Evolutionary conservation across 768 basidiomycete species (phyloP), one percentile per base, ranked within the genome.

Genomic region (Pulveroboletus sp.): DNA sequence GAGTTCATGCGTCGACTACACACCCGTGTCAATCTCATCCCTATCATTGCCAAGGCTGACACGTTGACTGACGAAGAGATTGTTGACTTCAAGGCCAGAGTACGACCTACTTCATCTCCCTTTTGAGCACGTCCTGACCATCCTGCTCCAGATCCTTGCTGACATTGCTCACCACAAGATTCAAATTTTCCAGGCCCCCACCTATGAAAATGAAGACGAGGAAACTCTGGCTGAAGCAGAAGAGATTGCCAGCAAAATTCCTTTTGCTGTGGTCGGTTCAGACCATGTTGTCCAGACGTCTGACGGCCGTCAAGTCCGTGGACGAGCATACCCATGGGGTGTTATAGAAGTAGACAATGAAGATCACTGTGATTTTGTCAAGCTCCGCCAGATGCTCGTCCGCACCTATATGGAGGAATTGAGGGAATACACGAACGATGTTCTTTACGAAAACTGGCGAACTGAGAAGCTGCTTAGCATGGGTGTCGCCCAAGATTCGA

Each of bases 391-490:
- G 71, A 98, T 99, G 96, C 87, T 99, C 33, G 88, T 99, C 59
- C 82, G 96, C 49, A 98, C 95, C 9, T 96, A 98, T 69, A 99
- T 99, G 96, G 96, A 99, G 69, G 96, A 99, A 69, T 78, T 99
- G 57, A 78, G 95, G 64, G 96, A 98, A 73, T 90, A 94, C 70
- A 98, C 96, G 60, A 94, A 95, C 65, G 86, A 91, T 62, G 83
- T 88, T 33, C 79, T 99, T 49, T 99, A 99, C 68, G 96, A 99
- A 79, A 91, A 97, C 69, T 99, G 96, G 85, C 80, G 96, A 73
- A 91, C 87, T 53, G 93, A 97, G 69, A 98, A 98, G 71, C 75
- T 99, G 49, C 74, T 91, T 66, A 89, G 84, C 68, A 96, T 99
- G 96, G 96, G 96, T 65, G 94, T 99, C 50, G 84, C 91, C 33